Conservation (phyloP, 2,329 filamentous ascomycete species). For the Chalaropsis ovoidea region DNA sequence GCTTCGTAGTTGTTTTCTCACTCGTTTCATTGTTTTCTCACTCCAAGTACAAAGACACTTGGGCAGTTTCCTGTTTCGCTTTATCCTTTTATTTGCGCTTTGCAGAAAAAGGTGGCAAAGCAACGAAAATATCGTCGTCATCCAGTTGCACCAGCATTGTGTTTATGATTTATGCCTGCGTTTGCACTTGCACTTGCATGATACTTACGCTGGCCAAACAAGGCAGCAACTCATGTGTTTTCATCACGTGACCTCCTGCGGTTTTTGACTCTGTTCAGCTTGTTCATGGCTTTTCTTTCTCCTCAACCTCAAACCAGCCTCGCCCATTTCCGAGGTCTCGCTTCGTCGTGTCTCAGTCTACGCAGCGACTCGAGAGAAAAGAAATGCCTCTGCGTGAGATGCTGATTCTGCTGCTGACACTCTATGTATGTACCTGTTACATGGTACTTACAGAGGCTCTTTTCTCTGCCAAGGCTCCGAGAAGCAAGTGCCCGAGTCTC, state of each 20-base stretch:
- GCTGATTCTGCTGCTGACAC: too few relatives aligned
- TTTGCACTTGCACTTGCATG: background rate
- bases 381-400: too few relatives aligned
- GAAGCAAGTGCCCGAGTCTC: slow-evolving; percentile 4
- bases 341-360: background rate
- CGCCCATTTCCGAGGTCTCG: background rate
- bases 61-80: too few relatives aligned
- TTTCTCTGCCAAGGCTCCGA: background rate
- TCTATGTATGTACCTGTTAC: background rate
- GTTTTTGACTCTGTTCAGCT: background rate
- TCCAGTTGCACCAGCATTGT: background rate
- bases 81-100: background rate
- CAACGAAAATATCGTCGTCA: background rate
- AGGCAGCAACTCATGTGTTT: background rate
- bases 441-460: background rate
- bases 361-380: too few relatives aligned
- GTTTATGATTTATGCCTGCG: background rate
- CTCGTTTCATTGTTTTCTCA: background rate
- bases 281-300: background rate
- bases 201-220: background rate
- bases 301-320: background rate
- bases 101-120: background rate
- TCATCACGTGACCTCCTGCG: background rate
- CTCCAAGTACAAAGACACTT: too few relatives aligned
- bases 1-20: background rate